Evolutionary conservation across 2,329 filamentous ascomycete species (phyloP), one percentile per base, ranked within the genome.

Genomic region (Ceratocystis diversiconidia): DNA sequence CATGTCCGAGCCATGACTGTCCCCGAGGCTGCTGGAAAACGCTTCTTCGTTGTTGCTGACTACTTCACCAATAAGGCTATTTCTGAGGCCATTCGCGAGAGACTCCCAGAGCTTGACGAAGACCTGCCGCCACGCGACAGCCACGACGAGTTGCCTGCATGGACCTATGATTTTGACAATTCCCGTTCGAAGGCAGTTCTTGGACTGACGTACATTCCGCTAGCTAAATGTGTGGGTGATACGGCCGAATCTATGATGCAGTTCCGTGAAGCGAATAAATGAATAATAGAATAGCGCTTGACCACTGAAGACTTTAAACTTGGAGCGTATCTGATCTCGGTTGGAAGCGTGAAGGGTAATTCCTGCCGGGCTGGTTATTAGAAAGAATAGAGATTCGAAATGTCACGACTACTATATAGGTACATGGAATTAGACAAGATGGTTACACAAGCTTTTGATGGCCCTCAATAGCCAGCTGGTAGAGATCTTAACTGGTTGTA

Each of bases 1-100:
- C 85, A 89, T 69, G 79, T 89, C n/a, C 77, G 78, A 28, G 83
- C 84, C 0, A 75, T 83, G 59, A 74, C 82, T 68, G 76, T 82
- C 30, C 77, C 80, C 0, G 80, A 81, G 22, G 84, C 82, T 0
- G 83, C 81, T 0, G 77, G 79, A 44, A 80, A 85, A 73, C 79
- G 87, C 1, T 88, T 87, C 74, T 85, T 86, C 55, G 81, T 85
- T 0, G 79, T 74, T 12, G 70, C 72, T 7, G 72, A 71, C 46
- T 72, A 72, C 63, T 76, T 72, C 69, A 74, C 71, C 66, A 76
- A 75, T 69, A 76, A 75, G 69, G 72, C 70, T 65, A 72, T 77
- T 17, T 76, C 74, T 0, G 76, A 79, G 57, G 66, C 73, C 17
- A 70, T 73, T 68, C 66, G 73, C 36, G 64, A 69, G 64, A 65